Conservation (phyloP, 352 stramenopile genomes). For the Globisporangium uncinulatum region DNA sequence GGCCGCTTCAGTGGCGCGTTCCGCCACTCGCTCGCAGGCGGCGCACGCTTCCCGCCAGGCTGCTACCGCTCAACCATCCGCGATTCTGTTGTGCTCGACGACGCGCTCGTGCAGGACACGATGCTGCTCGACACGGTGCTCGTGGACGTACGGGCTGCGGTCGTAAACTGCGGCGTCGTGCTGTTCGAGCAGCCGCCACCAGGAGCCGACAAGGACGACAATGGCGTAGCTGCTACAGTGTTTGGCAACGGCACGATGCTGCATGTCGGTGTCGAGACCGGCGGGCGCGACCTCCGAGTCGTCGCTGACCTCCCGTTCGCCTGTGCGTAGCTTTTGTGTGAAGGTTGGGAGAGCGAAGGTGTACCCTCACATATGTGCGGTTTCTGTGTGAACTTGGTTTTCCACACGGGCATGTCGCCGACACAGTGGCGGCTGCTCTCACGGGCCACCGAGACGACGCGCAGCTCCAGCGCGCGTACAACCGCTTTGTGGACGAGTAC, state of each 20-base stretch:
- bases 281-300: conserved; percentile 61
- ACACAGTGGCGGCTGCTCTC: conserved; percentile 33
- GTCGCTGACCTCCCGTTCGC: conserved; percentile 71
- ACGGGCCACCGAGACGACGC: conserved; percentile 32
- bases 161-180: conserved; percentile 71
- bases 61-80: conserved; percentile 66
- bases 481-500: conserved; percentile 50
- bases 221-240: neutral
- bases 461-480: conserved; percentile 36
- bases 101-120: conserved; percentile 73
- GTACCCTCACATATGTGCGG: no score
- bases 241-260: conserved; percentile 60
- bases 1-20: conserved; percentile 32
- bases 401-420: neutral
- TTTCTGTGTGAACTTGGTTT: neutral
- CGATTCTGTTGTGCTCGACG: conserved; percentile 57
- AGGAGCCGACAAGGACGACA: neutral
- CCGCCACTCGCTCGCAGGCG: conserved; percentile 38
- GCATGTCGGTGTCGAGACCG: conserved; percentile 79
- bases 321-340: conserved; percentile 15
- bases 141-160: conserved; percentile 34
- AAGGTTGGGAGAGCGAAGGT: no score
- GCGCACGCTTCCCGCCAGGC: conserved; percentile 46
- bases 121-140: conserved; percentile 43
- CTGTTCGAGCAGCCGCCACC: conserved; percentile 8